These are phyloP conservation scores for Starmerella floris DNA, from an alignment of 805 yeast species.

Conservation along the genomic window DNA sequence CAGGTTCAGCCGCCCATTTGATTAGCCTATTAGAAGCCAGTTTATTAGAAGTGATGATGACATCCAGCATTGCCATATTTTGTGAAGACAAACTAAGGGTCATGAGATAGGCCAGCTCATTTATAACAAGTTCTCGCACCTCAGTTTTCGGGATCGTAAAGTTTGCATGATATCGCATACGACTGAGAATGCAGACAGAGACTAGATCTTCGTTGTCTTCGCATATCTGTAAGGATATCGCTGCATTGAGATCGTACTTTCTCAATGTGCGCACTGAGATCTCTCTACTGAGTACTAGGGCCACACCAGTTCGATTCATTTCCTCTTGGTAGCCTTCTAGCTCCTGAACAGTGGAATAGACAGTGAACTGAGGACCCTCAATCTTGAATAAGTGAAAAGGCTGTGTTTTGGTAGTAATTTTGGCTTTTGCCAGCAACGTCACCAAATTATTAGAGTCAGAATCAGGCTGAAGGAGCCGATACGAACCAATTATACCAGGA, in stretches of 20 bases:
- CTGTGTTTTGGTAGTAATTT: conserved; percentile 59
- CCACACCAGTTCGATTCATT: conserved; percentile 41
- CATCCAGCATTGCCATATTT: conserved; percentile 25
- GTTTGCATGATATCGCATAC: conserved; percentile 21
- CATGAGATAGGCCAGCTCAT: conserved; percentile 30
- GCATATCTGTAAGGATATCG: conserved; percentile 35
- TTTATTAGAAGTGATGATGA: conserved; percentile 27
- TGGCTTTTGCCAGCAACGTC: conserved; percentile 52
- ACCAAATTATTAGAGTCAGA: conserved; percentile 34
- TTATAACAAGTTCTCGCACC: conserved; percentile 30
- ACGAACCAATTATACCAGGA: conserved; percentile 17
- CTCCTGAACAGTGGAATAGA: conserved; percentile 30
- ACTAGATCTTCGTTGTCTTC: conserved; percentile 26
- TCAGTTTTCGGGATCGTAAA: conserved; percentile 25
- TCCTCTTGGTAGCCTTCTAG: conserved; percentile 26
- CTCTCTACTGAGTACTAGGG: conserved; percentile 47
- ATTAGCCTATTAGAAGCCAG: conserved; percentile 18
- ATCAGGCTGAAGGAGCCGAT: conserved; percentile 21
- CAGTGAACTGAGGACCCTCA: conserved; percentile 20
- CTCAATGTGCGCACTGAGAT: conserved; percentile 26
- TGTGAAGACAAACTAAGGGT: conserved; percentile 28
- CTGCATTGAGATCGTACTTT: conserved; percentile 29
- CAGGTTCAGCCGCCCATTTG: conserved; percentile 22
- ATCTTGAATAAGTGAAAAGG: conserved; percentile 75
- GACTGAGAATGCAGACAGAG: conserved; percentile 19